These are phyloP conservation scores for Kwoniella shivajii DNA, from an alignment of 1,284 basidiomycete species.

Conservation along the genomic window DNA sequence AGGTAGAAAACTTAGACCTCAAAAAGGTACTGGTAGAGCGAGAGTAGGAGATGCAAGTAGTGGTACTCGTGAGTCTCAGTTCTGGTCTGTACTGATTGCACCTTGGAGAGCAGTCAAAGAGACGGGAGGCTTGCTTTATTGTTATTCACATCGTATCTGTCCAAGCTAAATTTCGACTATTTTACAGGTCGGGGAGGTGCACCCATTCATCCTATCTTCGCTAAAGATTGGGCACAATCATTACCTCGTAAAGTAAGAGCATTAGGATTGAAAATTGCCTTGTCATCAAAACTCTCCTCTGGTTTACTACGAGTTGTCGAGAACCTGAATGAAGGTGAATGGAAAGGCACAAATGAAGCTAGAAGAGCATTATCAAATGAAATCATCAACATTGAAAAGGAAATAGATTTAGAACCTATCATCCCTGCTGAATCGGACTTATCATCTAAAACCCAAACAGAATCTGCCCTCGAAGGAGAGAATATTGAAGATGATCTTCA, in stretches of 20 bases:
- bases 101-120: too few relatives aligned
- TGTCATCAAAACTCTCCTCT: slow-evolving; percentile 78
- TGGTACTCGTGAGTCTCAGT: slow-evolving; percentile 66
- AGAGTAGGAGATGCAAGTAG: slow-evolving; percentile 86
- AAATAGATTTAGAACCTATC: slow-evolving; percentile 8
- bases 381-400: slow-evolving; percentile 28
- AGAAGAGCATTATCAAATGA: slow-evolving; percentile 35
- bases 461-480: slow-evolving; percentile 59
- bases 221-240: slow-evolving; percentile 86
- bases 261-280: slow-evolving; percentile 87
- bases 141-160: not conserved
- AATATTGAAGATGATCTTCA: slow-evolving; percentile 4
- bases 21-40: slow-evolving; percentile 89
- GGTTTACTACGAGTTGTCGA: slow-evolving; percentile 73
- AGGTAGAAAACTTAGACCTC: slow-evolving; percentile 81
- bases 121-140: too few relatives aligned
- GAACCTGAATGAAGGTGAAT: slow-evolving; percentile 63
- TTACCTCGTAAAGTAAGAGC: slow-evolving; percentile 86
- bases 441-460: slow-evolving; percentile 56
- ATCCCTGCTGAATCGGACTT: slow-evolving; percentile 37
- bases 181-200: slow-evolving; percentile 73
- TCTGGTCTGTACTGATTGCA: not conserved
- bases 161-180: not conserved
- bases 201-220: slow-evolving; percentile 84
- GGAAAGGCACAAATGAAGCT: slow-evolving; percentile 45